phyloP scores from a whole-genome alignment of 2,329 filamentous ascomycete genomes.

The Aspergillus texensis region DNA sequence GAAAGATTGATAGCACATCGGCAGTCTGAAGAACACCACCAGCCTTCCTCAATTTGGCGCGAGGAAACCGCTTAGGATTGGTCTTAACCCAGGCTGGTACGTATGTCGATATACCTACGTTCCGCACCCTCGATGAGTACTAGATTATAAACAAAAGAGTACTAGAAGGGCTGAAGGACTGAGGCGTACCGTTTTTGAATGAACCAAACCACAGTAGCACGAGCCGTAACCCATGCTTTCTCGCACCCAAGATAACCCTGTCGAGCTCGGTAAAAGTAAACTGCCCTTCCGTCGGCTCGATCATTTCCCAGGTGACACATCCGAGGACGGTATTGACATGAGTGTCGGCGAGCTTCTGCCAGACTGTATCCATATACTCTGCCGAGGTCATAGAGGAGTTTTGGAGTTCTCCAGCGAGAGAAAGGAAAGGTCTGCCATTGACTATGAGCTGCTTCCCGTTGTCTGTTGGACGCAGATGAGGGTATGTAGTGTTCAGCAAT shows the following conservation, averaged over 20 bases:
- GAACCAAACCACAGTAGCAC: conserved; percentile 53
- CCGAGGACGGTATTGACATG: conserved; percentile 52
- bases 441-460: conserved; percentile 44
- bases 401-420: conserved; percentile 50
- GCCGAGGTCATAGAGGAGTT: conserved; percentile 52
- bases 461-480: conserved; percentile 16
- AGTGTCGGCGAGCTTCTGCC: conserved; percentile 46
- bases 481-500: conserved; percentile 12
- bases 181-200: conserved; percentile 50
- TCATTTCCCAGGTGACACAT: conserved; percentile 51
- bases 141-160: background rate
- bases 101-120: conserved; percentile 36
- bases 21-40: conserved; percentile 28
- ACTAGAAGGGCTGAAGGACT: background rate
- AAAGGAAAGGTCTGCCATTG: conserved; percentile 49
- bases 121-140: background rate
- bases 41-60: conserved; percentile 6
- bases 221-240: conserved; percentile 42
- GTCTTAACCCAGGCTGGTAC: conserved; percentile 43
- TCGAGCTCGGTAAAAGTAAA: conserved; percentile 50
- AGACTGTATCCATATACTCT: conserved; percentile 48
- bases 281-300: conserved; percentile 48
- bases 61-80: conserved; percentile 15
- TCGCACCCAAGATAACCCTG: conserved; percentile 41
- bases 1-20: conserved; percentile 43